These are phyloP conservation scores for Metarhizium album DNA, from an alignment of 2,329 filamentous ascomycete genomes.

Conservation along the genomic window DNA sequence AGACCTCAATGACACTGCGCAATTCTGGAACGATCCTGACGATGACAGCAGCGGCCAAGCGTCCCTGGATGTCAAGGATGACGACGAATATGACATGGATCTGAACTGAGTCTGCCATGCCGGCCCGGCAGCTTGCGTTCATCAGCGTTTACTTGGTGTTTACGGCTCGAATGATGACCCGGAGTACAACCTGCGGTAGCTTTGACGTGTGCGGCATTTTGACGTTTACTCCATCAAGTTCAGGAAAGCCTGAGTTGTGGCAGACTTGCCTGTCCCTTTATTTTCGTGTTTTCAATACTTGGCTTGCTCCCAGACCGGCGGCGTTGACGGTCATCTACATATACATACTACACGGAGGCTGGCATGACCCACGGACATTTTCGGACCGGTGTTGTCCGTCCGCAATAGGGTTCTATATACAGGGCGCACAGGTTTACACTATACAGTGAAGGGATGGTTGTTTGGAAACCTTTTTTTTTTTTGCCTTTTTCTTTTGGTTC, in stretches of 20 bases:
- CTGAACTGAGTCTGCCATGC: slow-evolving; percentile 27
- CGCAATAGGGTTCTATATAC: slow-evolving; percentile 5
- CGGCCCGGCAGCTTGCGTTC: slow-evolving; percentile 8
- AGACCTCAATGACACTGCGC: slow-evolving; percentile 39
- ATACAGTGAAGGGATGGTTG: slow-evolving; percentile 8
- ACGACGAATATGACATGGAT: slow-evolving; percentile 89
- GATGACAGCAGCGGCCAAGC: slow-evolving; percentile 60
- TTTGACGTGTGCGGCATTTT: not conserved
- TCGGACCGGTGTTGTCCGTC: not conserved
- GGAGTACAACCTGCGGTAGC: not conserved
- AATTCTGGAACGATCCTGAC: slow-evolving; percentile 58
- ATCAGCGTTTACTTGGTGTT: slow-evolving; percentile 8
- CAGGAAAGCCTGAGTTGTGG: slow-evolving; percentile 1
- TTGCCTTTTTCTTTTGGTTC: not conserved
- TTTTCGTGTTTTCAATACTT: not conserved
- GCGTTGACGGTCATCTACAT: slow-evolving; percentile 7
- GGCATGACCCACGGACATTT: not conserved
- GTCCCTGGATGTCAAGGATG: slow-evolving; percentile 74
- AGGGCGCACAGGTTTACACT: not conserved
- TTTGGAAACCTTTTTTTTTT: not conserved
- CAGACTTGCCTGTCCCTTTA: not conserved
- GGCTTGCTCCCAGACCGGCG: not conserved
- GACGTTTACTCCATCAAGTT: not conserved
- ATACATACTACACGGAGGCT: not conserved
- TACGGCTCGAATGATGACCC: not conserved